phyloP scores from a whole-genome alignment of 768 basidiomycete genomes.

The Hygrophorus pudorinus region DNA sequence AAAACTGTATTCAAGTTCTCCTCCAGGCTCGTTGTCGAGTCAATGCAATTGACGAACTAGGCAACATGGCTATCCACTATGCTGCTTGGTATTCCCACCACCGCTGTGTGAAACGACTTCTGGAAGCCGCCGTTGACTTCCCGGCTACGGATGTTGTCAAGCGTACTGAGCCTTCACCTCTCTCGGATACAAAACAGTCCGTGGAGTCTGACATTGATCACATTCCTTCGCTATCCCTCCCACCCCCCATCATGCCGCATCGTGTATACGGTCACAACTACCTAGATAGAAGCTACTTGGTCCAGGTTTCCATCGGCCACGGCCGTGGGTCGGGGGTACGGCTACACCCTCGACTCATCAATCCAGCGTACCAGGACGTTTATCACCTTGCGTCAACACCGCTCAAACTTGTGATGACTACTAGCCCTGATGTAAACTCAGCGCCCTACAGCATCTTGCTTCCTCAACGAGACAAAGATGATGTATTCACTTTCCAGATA shows the following conservation, averaged over 20 bases:
- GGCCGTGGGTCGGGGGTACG: slow-evolving; percentile 37
- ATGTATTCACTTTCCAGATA: slow-evolving; percentile 82
- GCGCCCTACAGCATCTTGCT: slow-evolving; percentile 88
- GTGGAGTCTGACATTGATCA: slow-evolving; percentile 73
- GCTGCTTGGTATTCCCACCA: slow-evolving; percentile 95
- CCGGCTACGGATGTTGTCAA: slow-evolving; percentile 17
- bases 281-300: slow-evolving; percentile 75
- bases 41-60: slow-evolving; percentile 73
- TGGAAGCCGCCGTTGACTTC: slow-evolving; percentile 30
- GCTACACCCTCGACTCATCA: slow-evolving; percentile 66
- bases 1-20: slow-evolving; percentile 64
- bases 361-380: slow-evolving; percentile 55
- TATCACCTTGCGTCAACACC: slow-evolving; percentile 67
- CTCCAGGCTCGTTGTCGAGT: slow-evolving; percentile 72
- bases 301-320: slow-evolving; percentile 77
- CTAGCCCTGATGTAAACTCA: slow-evolving; percentile 71
- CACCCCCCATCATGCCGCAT: slow-evolving; percentile 97
- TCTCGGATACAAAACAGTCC: slow-evolving; percentile 23
- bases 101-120: slow-evolving; percentile 50
- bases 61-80: slow-evolving; percentile 81
- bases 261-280: slow-evolving; percentile 96
- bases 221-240: slow-evolving; percentile 90
- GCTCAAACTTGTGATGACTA: slow-evolving; percentile 92
- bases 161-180: slow-evolving; percentile 27
- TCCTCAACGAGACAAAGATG: slow-evolving; percentile 61